These are phyloP conservation scores for Chalciporus sphaerocephalus DNA, from an alignment of 768 basidiomycete genomes.

Conservation along the genomic window DNA sequence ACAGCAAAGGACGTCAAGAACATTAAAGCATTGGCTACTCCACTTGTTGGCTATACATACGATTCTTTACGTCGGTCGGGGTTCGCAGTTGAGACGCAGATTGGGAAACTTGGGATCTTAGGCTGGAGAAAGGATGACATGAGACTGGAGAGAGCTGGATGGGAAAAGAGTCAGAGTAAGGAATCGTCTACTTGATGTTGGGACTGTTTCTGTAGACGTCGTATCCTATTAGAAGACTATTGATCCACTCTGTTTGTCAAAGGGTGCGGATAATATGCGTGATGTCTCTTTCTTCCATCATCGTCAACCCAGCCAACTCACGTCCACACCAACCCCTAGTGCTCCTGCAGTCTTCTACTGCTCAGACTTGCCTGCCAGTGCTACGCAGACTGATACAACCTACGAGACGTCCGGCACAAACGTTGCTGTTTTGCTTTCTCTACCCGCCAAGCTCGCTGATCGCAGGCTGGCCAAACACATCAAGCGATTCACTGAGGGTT, in stretches of 20 bases:
- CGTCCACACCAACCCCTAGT: conserved; percentile 42
- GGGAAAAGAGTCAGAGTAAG: conserved; percentile 35
- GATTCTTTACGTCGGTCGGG: conserved; percentile 42
- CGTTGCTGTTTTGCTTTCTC: conserved; percentile 55
- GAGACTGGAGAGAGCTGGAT: conserved; percentile 42
- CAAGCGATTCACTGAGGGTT: conserved; percentile 29
- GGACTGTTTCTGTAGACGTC: neutral
- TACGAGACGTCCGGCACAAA: conserved; percentile 16
- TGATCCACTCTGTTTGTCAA: no score
- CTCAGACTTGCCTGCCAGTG: conserved; percentile 55
- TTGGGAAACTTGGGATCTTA: conserved; percentile 48
- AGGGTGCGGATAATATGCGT: no score
- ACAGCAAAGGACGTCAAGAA: conserved; percentile 37
- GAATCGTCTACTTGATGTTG: conserved; percentile 10
- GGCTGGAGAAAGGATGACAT: conserved; percentile 51
- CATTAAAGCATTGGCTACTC: conserved; percentile 45
- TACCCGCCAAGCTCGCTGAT: conserved; percentile 49
- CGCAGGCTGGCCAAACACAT: conserved; percentile 22
- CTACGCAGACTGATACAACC: conserved; percentile 43
- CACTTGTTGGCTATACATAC: conserved; percentile 50
- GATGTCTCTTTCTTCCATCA: conserved; percentile 32
- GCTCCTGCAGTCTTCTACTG: conserved; percentile 54
- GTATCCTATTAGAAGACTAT: neutral
- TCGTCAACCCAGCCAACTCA: conserved; percentile 19
- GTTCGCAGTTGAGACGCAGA: conserved; percentile 45